Base-by-base conservation (phyloP, 495 filamentous ascomycete species). In the Podospora bellae-mahoneyi region DNA sequence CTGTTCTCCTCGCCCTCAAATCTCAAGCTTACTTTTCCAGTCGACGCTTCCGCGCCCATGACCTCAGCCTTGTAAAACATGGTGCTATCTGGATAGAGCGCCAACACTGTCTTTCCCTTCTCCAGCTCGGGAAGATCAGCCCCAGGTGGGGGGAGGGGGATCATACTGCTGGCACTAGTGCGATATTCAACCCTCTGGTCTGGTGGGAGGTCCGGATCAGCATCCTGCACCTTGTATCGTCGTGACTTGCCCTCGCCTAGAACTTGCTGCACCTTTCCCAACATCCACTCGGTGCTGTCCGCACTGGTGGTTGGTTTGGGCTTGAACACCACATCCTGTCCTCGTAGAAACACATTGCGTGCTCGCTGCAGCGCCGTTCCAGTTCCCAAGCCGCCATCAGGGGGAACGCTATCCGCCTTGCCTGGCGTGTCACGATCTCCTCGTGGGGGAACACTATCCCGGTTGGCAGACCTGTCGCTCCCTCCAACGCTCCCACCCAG, bases 41-140 rank as follows among this genome's bases (percentile, higher is more conserved):
- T 78, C 16, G 76, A 75, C 2, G 79, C 79, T 39, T 90, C 88
- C 66, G 84, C 84, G 0, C 89, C 89, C 83, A 92, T 93, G 19
- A 99, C 94, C 70, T 97, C 94, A 13, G 96, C 95, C 73, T 92
- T 89, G 77, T 99, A 99, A 74, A 99, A 99, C 0, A 94, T 97
- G 2, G 95, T 97, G 10, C 96, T 99, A 66, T 93, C 90, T 0
- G 92, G 92, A 74, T 96, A 96, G 54, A 92, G 81, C 0, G 92
- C 92, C 64, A 96, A 80, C 32, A 96, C 92, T 26, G 87, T 87
- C 74, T 91, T 93, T 16, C 93, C 93, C 64, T 86, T 80, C 1
- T 94, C 83, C 72, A 94, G 94, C 13, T 90, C 86, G 2, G 87
- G 83, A 59, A 97, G 6, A 81, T 80, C 39, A 82, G 79, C 60